Conservation (phyloP, 2,329 filamentous ascomycete species). For the Bipolaris gigantea region DNA sequence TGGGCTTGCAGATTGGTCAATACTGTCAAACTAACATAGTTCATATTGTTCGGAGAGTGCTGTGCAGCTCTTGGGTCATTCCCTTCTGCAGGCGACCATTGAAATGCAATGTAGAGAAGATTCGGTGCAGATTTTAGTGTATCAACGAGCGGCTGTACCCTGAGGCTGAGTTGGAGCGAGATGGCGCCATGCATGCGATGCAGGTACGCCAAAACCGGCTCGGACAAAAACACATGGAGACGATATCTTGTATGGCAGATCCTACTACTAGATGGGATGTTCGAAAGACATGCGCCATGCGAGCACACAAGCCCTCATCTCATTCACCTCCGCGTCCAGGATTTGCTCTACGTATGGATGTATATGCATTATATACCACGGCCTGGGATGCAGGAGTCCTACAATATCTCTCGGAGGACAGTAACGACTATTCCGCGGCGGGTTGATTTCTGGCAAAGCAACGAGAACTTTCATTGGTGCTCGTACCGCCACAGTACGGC, state of each 20-base stretch:
- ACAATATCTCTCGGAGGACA: neutral
- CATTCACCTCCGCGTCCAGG: neutral
- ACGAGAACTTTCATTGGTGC: neutral
- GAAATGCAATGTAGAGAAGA: slow-evolving; percentile 16
- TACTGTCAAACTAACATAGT: slow-evolving; percentile 1
- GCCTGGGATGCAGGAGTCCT: neutral
- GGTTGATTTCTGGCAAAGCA: neutral
- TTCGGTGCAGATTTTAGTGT: slow-evolving; percentile 24
- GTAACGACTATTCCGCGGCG: neutral
- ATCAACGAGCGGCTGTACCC: slow-evolving; percentile 3
- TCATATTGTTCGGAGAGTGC: slow-evolving; percentile 16
- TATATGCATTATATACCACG: neutral
- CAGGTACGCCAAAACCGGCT: neutral
- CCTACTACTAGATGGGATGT: neutral
- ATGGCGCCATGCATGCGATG: neutral
- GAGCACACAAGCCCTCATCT: neutral
- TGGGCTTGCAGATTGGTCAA: slow-evolving; percentile 6
- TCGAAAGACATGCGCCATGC: neutral
- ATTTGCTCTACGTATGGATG: neutral
- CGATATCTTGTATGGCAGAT: neutral
- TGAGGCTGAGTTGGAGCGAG: slow-evolving; percentile 18
- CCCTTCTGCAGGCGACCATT: slow-evolving; percentile 10
- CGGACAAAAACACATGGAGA: neutral
- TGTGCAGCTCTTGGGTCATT: slow-evolving; percentile 4
- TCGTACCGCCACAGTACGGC: neutral